A percentile compares a stretch with the other conserved stretches of the same genome.
Evolutionary conservation across 768 basidiomycete species (phyloP).

Genomic region (Boletus sp.): DNA sequence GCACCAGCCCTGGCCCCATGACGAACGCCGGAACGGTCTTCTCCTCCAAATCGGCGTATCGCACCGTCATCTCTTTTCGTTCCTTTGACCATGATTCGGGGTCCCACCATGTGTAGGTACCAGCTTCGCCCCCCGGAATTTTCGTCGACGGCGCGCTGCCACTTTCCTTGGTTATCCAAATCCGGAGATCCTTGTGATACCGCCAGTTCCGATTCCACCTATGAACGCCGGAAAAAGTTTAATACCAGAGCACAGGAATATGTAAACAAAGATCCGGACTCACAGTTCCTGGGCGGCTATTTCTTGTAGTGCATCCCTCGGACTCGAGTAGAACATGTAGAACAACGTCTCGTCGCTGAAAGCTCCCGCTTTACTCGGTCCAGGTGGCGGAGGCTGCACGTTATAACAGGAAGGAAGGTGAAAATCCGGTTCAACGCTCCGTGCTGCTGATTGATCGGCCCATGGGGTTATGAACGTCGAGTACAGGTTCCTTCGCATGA

Average conservation of each 20-base stretch:
- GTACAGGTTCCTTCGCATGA: conserved; percentile 63
- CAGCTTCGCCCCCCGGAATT: conserved; percentile 79
- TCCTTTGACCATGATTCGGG: conserved; percentile 76
- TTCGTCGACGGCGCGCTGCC: conserved; percentile 75
- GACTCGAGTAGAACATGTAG: conserved; percentile 96
- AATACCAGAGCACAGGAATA: not conserved
- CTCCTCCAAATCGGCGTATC: conserved; percentile 74
- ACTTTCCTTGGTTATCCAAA: conserved; percentile 84
- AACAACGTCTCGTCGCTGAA: conserved; percentile 97
- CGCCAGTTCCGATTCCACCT: conserved; percentile 96
- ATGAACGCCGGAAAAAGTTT: not conserved
- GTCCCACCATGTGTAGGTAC: conserved; percentile 90
- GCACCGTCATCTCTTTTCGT: conserved; percentile 73
- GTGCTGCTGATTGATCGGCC: conserved; percentile 86
- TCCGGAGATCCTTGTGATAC: conserved; percentile 88
- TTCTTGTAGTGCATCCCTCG: conserved; percentile 90
- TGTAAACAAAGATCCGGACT: conserved; percentile 35
- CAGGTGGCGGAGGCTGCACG: conserved; percentile 84
- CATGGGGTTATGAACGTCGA: conserved; percentile 95
- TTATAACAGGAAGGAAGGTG: conserved; percentile 90
- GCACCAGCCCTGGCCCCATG: conserved; percentile 47
- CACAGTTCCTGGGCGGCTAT: conserved; percentile 94
- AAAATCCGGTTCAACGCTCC: conserved; percentile 88
- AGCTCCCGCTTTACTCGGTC: conserved; percentile 72
- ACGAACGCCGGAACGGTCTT: conserved; percentile 64